phyloP scores from a whole-genome alignment of 2,329 filamentous ascomycete species.

The Cryphonectria nitschkei region DNA sequence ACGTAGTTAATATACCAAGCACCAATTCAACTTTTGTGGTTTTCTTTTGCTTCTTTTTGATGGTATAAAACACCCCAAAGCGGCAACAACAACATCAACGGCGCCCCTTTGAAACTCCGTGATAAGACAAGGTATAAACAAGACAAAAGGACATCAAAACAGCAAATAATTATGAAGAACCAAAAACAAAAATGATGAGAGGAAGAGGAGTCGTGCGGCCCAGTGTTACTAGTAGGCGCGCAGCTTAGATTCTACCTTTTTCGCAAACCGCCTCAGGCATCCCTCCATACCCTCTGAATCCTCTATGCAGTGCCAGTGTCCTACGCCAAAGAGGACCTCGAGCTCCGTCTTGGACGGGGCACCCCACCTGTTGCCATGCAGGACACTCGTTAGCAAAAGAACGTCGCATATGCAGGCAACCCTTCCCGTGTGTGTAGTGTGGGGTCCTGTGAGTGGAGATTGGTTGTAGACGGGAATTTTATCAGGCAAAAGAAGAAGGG shows the following conservation, averaged over 20 bases:
- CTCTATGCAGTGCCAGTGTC: conserved; percentile 30
- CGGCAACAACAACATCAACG: not conserved
- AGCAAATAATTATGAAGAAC: not conserved
- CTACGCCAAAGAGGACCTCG: conserved; percentile 29
- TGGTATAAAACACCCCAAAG: not conserved
- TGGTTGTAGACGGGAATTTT: not conserved
- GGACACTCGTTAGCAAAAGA: conserved; percentile 15
- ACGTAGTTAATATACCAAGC: conserved; percentile 16
- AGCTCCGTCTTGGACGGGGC: conserved; percentile 30
- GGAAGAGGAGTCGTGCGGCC: not conserved
- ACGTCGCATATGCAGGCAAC: not conserved
- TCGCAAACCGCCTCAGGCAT: conserved; percentile 28
- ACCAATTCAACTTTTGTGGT: not conserved
- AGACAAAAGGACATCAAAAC: not conserved
- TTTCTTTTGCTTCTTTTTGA: not conserved
- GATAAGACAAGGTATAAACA: not conserved
- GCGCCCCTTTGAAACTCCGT: not conserved
- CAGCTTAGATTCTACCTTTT: conserved; percentile 28
- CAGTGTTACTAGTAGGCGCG: conserved; percentile 20
- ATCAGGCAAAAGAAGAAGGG: not conserved
- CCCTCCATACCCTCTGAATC: conserved; percentile 27
- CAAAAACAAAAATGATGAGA: not conserved
- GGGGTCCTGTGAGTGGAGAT: not conserved
- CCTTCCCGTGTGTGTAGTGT: not conserved
- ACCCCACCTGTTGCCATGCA: conserved; percentile 23